Base-by-base conservation (phyloP, 2,329 filamentous ascomycete genomes). In the Botrytis pseudocinerea region DNA sequence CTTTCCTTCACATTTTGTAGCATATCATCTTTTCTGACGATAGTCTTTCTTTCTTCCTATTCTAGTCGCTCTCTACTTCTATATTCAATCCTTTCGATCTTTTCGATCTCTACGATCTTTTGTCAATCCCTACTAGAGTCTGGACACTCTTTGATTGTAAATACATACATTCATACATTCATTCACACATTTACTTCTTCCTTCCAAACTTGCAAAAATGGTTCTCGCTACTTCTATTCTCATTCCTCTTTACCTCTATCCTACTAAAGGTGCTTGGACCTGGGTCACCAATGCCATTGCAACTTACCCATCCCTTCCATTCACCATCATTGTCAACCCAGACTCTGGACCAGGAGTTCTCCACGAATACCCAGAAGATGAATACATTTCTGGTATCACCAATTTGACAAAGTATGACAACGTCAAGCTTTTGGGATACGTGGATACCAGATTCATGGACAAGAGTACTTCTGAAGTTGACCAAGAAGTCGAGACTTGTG, bases 261-360 rank as follows among this genome's bases (percentile, higher is more conserved):
- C 71, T 40, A 42, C 32, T 7, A 4, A n/a, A 28, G 65, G 71
- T 25, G 65, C 57, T n/a, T 70, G 65, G 64, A 62, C 44, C 18
- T 73, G 66, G 65, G 65, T 46, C n/a, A 73, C 65, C 42, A 38
- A 35, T 12, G 71, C 57, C 1, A 35, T 73, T 2, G 38, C 65
- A 25, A 22, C 66, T 7, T 69, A 73, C n/a, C 71, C 65, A 8
- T 44, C 57, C 6, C 35, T 73, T n/a, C 22, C 57, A 18, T 73
- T 73, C 28, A 73, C 57, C 44, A 12, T 73, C n/a, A 73, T 73
- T 48, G 28, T 73, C 65, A 73, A 73, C 1, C 71, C 71, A 8
- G 35, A 20, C 25, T 35, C 44, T 59, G 65, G 71, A 18, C 66
- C 71, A 18, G 71, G 57, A 8, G n/a, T 3, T 5, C 4, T 28